Conservation (phyloP, 2,329 filamentous ascomycete genomes). For the Ascochyta rabiei region DNA sequence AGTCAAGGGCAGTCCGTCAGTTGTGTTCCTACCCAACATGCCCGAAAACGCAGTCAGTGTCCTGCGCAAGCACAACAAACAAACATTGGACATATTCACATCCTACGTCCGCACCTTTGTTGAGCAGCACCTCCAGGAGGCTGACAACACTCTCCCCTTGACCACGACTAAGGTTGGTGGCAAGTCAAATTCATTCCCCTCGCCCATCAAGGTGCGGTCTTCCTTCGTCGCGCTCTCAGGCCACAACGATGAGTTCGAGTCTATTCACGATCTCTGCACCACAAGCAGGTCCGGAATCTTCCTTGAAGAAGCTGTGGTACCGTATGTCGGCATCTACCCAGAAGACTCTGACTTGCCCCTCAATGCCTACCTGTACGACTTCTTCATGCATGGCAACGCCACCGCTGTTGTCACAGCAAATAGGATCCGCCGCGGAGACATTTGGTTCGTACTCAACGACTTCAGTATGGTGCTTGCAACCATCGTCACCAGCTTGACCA, state of each 20-base stretch:
- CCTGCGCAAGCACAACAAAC: constrained; percentile 66
- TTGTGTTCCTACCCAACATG: constrained; percentile 69
- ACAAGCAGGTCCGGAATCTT: constrained; percentile 72
- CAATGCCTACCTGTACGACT: constrained; percentile 76
- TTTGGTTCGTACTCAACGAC: constrained; percentile 76
- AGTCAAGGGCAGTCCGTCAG: constrained; percentile 64
- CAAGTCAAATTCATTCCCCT: constrained; percentile 23
- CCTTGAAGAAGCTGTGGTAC: constrained; percentile 75
- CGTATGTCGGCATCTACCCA: constrained; percentile 67
- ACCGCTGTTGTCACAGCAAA: constrained; percentile 68
- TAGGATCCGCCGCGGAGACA: constrained; percentile 67
- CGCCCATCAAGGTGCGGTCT: constrained; percentile 62
- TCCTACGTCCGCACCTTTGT: constrained; percentile 73
- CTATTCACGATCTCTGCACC: constrained; percentile 70
- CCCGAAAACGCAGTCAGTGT: constrained; percentile 63
- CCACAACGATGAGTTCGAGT: constrained; percentile 66
- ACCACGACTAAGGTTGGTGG: constrained; percentile 58
- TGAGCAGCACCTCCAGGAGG: constrained; percentile 63
- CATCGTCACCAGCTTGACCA: constrained; percentile 69
- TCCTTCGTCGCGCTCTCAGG: constrained; percentile 76
- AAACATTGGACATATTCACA: constrained; percentile 70
- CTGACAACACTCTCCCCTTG: constrained; percentile 65
- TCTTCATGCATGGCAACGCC: constrained; percentile 75
- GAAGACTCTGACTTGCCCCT: constrained; percentile 60
- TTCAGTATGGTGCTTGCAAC: constrained; percentile 71